Evolutionary conservation across 1,284 basidiomycete genomes (phyloP), one percentile per base, ranked within the genome.

Genomic region (Malassezia restricta): DNA sequence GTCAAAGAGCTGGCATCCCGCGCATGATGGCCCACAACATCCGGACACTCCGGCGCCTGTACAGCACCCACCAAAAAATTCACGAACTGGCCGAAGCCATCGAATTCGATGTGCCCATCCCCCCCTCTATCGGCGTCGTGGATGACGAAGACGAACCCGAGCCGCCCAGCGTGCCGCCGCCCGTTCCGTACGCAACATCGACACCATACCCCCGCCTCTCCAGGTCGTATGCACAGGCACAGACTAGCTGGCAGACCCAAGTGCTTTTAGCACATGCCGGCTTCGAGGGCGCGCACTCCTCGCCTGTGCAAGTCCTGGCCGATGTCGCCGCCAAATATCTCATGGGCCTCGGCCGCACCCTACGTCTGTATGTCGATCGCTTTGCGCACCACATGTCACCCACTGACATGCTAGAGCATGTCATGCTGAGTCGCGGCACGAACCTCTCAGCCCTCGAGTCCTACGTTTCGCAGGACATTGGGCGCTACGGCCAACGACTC

Each of bases 351-450:
- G 92, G 91, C 1, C 79, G 83, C 43, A 92, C 88, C 9, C 80
- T 95, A 49, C 79, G 83, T 40, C 83, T 85, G 64, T 77, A 90
- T 56, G 76, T 80, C 20, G 92, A 96, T 72, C 85, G 85, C 62
- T 87, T 86, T 74, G 80, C 80, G 0, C 76, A 79, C 40, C 79
- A 78, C 40, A 87, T 95, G 84, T 81, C 82, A 5, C 73, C 85
- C 0, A 87, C 92, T 85, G 88, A 94, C 81, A 88, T 95, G 44
- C 82, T 94, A 31, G 77, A 90, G 3, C 88, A 92, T 72, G 85
- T 86, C 0, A 76, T 96, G 11, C 86, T 88, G 58, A 86, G 92
- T 74, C 86, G 85, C 56, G 82, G 82, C 8, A 80, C 85, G 0
- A 79, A 82, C 49, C 77, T 89, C 11, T 78, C 81, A 50, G 82